phyloP scores from a whole-genome alignment of 2,329 filamentous ascomycete species.

The Alternaria hordeiaustralica region DNA sequence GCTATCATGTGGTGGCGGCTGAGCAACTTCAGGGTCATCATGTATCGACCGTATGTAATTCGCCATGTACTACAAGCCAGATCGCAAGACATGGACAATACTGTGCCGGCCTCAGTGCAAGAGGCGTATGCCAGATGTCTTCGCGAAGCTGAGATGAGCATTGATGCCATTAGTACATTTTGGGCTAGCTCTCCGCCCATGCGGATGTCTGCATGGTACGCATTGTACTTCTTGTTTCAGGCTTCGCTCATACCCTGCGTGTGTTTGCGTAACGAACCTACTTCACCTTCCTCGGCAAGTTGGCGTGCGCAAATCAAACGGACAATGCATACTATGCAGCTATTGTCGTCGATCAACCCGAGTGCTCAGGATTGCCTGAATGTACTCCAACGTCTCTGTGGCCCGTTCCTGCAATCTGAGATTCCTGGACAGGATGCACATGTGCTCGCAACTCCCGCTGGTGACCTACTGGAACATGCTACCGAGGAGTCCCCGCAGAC shows the following conservation, averaged over 20 bases:
- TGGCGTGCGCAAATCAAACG: slow-evolving; percentile 53
- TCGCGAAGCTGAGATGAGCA: slow-evolving; percentile 51
- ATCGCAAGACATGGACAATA: slow-evolving; percentile 17
- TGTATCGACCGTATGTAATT: slow-evolving; percentile 57
- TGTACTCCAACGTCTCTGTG: slow-evolving; percentile 53
- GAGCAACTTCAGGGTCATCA: slow-evolving; percentile 57
- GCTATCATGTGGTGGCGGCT: slow-evolving; percentile 55
- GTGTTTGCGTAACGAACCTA: slow-evolving; percentile 55
- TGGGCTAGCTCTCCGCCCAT: slow-evolving; percentile 50
- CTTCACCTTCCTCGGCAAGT: slow-evolving; percentile 43
- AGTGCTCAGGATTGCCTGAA: slow-evolving; percentile 53
- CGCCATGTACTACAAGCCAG: slow-evolving; percentile 41
- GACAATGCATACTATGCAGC: slow-evolving; percentile 48
- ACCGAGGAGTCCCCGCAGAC: slow-evolving; percentile 23
- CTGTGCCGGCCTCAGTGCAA: slow-evolving; percentile 31
- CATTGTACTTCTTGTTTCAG: slow-evolving; percentile 57
- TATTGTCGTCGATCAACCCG: slow-evolving; percentile 49
- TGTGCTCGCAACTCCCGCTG: slow-evolving; percentile 4
- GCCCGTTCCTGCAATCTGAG: slow-evolving; percentile 20
- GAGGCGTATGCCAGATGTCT: slow-evolving; percentile 48
- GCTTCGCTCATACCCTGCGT: slow-evolving; percentile 58
- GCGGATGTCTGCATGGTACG: slow-evolving; percentile 55
- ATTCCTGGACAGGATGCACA: neutral
- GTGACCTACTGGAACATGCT: slow-evolving; percentile 6
- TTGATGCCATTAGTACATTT: slow-evolving; percentile 49